phyloP scores from a whole-genome alignment of 169 alveolate genomes.

The Babesia gibsoni region DNA sequence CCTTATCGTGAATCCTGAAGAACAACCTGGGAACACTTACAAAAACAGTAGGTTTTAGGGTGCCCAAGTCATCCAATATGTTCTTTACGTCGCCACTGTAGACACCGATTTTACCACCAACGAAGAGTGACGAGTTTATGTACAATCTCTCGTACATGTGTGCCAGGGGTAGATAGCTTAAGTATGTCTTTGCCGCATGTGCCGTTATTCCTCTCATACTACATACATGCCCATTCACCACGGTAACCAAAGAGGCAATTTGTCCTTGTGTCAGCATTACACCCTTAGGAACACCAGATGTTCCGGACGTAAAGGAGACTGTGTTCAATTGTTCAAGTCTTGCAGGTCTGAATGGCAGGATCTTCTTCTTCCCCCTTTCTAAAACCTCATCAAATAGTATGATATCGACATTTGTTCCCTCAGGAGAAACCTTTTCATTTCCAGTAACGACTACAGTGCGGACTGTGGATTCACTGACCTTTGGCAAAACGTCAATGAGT shows the following conservation, averaged over 20 bases:
- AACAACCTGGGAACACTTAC: conserved; percentile 75
- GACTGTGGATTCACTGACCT: conserved; percentile 6
- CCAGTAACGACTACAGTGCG: conserved; percentile 34
- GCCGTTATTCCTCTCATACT: background rate
- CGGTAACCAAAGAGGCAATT: conserved; percentile 38
- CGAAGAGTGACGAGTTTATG: conserved; percentile 58
- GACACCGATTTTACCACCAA: conserved; percentile 82
- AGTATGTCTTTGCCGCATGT: conserved; percentile 69
- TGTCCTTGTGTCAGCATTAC: conserved; percentile 87
- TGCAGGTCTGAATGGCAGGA: conserved; percentile 45
- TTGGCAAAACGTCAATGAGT: conserved; percentile 35
- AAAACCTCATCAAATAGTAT: conserved; percentile 54
- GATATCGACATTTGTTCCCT: conserved; percentile 10
- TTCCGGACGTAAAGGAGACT: conserved; percentile 96
- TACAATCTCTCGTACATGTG: conserved; percentile 91
- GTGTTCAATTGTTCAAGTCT: conserved; percentile 71
- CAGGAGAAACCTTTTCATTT: conserved; percentile 18
- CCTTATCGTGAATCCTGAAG: conserved; percentile 72
- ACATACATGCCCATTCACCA: conserved; percentile 32
- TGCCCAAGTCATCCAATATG: conserved; percentile 81
- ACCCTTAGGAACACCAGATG: conserved; percentile 97
- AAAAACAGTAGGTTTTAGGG: conserved; percentile 72
- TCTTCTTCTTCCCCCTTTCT: conserved; percentile 13
- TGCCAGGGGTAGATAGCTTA: conserved; percentile 93
- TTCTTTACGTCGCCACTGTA: conserved; percentile 87